Conservation (phyloP, 2,329 filamentous ascomycete genomes). For the Pseudogymnoascus sp. region DNA sequence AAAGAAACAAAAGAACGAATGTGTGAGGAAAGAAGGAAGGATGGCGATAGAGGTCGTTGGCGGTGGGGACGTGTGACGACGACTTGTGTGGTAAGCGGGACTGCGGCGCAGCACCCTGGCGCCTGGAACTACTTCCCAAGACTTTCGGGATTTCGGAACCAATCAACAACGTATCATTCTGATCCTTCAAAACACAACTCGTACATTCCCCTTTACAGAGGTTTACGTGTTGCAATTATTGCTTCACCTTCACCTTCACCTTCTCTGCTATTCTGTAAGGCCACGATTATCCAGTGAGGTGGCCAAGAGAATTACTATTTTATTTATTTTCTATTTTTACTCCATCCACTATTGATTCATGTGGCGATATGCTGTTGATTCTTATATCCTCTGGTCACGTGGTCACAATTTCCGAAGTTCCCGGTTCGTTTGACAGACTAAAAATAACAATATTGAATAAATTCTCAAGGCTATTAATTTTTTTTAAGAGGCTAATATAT, state of each 20-base stretch:
- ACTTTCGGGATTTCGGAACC: background rate
- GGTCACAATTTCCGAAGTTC: background rate
- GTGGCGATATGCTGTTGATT: background rate
- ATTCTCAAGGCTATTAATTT: background rate
- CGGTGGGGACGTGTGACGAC: slow-evolving; percentile 1
- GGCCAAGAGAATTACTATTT: background rate
- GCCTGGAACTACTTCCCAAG: background rate
- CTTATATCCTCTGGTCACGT: background rate
- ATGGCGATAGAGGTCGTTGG: background rate
- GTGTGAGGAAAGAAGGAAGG: background rate
- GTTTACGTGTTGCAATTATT: background rate
- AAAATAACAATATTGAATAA: background rate
- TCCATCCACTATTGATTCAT: background rate
- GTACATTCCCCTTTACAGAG: background rate
- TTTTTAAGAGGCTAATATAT: background rate
- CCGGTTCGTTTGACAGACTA: background rate
- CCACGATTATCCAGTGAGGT: background rate
- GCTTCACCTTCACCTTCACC: background rate
- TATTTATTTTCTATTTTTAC: background rate
- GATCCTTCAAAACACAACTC: background rate
- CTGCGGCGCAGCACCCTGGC: background rate
- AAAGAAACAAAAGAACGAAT: background rate
- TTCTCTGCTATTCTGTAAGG: background rate
- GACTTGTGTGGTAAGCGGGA: background rate
- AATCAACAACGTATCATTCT: background rate